phyloP scores from a whole-genome alignment of 2,329 filamentous ascomycete genomes.

The Leptographium flavum region DNA sequence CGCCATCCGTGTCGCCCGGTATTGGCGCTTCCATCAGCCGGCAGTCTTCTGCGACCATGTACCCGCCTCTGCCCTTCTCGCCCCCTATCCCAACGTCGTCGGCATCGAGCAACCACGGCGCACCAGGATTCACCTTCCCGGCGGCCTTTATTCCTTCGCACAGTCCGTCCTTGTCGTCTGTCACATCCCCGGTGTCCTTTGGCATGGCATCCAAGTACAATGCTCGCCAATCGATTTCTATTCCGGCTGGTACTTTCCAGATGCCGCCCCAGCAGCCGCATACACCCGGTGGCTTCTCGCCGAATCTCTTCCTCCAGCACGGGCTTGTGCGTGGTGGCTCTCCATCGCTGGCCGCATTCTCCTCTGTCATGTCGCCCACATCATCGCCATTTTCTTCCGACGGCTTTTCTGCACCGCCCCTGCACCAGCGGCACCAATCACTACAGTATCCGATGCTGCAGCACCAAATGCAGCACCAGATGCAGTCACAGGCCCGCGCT shows the following conservation, averaged over 20 bases:
- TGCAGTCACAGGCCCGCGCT: constrained; percentile 38
- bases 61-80: constrained; percentile 66
- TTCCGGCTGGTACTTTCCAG: constrained; percentile 50
- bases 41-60: constrained; percentile 54
- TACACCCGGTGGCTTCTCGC: constrained; percentile 44
- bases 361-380: constrained; percentile 45
- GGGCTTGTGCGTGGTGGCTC: constrained; percentile 44
- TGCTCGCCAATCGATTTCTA: constrained; percentile 57
- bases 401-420: constrained; percentile 24
- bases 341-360: constrained; percentile 43
- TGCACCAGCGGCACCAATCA: constrained; percentile 44
- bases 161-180: constrained; percentile 48
- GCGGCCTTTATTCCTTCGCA: constrained; percentile 41
- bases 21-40: constrained; percentile 42
- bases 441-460: constrained; percentile 42
- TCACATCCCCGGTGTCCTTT: constrained; percentile 61
- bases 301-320: constrained; percentile 37
- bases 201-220: constrained; percentile 41
- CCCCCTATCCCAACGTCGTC: constrained; percentile 72
- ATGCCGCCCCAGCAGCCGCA: constrained; percentile 38
- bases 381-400: constrained; percentile 50
- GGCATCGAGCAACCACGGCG: constrained; percentile 52
- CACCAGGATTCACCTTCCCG: constrained; percentile 42
- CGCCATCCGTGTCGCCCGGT: constrained; percentile 52
- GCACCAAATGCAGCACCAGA: constrained; percentile 31